A percentile compares a stretch with the other conserved stretches of the same genome.
These are phyloP conservation scores for Monilinia polystroma DNA, from an alignment of 2,329 filamentous ascomycete genomes.

Conservation along the genomic window DNA sequence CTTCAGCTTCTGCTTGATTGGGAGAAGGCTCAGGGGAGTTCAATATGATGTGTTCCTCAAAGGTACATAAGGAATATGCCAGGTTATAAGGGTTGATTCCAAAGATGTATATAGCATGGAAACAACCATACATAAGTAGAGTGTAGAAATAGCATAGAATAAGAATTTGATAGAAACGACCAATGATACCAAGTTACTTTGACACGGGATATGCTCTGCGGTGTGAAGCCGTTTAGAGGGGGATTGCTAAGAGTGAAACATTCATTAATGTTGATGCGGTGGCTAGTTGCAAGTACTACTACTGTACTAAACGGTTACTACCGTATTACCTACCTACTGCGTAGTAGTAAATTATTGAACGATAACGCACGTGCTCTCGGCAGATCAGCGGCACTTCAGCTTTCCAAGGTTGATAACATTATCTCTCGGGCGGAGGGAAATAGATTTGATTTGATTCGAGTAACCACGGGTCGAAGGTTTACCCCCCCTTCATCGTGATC, in stretches of 20 bases:
- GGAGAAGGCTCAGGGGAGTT: slow-evolving; percentile 23
- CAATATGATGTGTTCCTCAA: neutral
- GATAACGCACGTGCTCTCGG: neutral
- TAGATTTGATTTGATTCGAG: neutral
- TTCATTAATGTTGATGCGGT: too few species aligned
- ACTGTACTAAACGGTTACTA: too few species aligned
- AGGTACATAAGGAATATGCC: neutral
- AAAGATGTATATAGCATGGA: neutral
- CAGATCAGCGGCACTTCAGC: neutral
- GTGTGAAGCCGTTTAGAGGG: too few species aligned
- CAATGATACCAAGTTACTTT: too few species aligned
- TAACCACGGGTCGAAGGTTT: too few species aligned
- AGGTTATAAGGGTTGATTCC: neutral
- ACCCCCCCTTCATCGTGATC: neutral
- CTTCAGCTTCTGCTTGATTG: slow-evolving; percentile 43
- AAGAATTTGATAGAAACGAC: neutral
- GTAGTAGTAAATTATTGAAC: too few species aligned
- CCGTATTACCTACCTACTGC: too few species aligned
- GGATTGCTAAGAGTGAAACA: too few species aligned
- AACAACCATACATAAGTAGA: neutral
- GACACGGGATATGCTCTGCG: too few species aligned
- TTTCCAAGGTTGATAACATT: neutral
- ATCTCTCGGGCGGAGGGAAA: slow-evolving; percentile 13
- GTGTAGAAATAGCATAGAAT: neutral
- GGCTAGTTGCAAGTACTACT: too few species aligned